These are phyloP conservation scores for Pseudogymnoascus destructans DNA, from an alignment of 2,329 filamentous ascomycete genomes.

Conservation along the genomic window DNA sequence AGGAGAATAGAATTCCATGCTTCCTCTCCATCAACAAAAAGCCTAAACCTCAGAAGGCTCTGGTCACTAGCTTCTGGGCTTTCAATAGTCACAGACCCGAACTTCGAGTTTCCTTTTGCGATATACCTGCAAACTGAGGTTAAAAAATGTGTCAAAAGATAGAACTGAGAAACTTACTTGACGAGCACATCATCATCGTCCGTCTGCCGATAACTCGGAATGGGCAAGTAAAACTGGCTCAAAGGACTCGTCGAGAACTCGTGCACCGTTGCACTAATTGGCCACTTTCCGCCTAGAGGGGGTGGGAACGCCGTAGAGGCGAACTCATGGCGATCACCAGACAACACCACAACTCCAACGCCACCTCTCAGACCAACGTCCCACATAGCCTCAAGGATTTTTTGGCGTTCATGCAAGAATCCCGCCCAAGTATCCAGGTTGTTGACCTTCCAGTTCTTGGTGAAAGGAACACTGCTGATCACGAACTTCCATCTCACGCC, in stretches of 20 bases:
- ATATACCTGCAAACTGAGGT: constrained; percentile 43
- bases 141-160: background rate
- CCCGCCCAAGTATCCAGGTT: constrained; percentile 88
- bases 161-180: constrained; percentile 46
- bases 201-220: constrained; percentile 69
- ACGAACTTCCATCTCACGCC: constrained; percentile 91
- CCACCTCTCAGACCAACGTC: constrained; percentile 57
- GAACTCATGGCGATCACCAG: constrained; percentile 93
- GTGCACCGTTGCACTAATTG: constrained; percentile 53
- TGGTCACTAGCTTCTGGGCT: constrained; percentile 49
- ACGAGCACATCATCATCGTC: constrained; percentile 73
- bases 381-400: constrained; percentile 86
- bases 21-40: constrained; percentile 72
- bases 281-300: constrained; percentile 48
- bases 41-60: constrained; percentile 63
- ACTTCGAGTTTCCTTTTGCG: constrained; percentile 77
- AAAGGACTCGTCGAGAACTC: constrained; percentile 88
- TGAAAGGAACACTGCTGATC: constrained; percentile 83
- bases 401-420: constrained; percentile 66
- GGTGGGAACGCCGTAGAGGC: constrained; percentile 70
- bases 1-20: constrained; percentile 55
- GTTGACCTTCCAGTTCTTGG: constrained; percentile 92
- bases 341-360: constrained; percentile 68
- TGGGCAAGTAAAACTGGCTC: constrained; percentile 85
- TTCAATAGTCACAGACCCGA: constrained; percentile 70